Evolutionary conservation across 129 eudicot species (phyloP).

Genomic region (Artemisia tridentata): DNA sequence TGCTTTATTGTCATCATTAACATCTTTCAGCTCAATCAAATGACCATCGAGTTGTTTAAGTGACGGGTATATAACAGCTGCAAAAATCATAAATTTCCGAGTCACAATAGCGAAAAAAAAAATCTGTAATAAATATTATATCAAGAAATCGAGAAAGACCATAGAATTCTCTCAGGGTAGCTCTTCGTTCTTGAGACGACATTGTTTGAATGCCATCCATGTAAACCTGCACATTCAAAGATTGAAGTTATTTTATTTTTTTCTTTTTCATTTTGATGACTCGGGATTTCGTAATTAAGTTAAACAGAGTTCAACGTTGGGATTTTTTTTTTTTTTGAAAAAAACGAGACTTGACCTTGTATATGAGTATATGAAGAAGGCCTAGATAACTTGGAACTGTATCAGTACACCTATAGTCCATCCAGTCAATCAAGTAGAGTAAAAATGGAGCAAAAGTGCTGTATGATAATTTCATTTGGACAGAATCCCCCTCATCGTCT

Average conservation of each 20-base stretch:
- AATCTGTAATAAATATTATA: neutral
- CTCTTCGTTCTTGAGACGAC: slow-evolving; percentile 56
- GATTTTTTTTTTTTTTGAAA: neutral
- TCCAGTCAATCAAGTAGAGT: slow-evolving; percentile 70
- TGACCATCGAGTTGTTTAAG: slow-evolving; percentile 64
- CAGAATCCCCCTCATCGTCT: too few relatives aligned
- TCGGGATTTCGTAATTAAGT: slow-evolving; percentile 12
- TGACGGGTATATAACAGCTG: slow-evolving; percentile 64
- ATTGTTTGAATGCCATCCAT: slow-evolving; percentile 64
- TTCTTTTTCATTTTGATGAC: neutral
- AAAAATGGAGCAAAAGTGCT: too few relatives aligned
- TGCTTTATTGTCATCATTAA: slow-evolving; percentile 24
- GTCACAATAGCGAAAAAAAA: neutral
- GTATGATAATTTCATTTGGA: too few relatives aligned
- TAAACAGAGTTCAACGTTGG: neutral
- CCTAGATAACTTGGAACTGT: slow-evolving; percentile 53
- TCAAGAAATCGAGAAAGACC: slow-evolving; percentile 33
- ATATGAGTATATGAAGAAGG: slow-evolving; percentile 53
- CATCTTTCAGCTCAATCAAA: slow-evolving; percentile 38
- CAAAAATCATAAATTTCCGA: slow-evolving; percentile 2
- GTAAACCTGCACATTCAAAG: slow-evolving; percentile 44
- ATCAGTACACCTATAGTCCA: slow-evolving; percentile 64
- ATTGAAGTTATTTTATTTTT: neutral
- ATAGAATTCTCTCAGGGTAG: slow-evolving; percentile 62
- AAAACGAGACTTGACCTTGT: slow-evolving; percentile 35